A percentile compares a stretch with the other conserved stretches of the same genome.
Evolutionary conservation across 164 flowering plant species (phyloP).

Genomic region (Tetrastigma voinierianum): DNA sequence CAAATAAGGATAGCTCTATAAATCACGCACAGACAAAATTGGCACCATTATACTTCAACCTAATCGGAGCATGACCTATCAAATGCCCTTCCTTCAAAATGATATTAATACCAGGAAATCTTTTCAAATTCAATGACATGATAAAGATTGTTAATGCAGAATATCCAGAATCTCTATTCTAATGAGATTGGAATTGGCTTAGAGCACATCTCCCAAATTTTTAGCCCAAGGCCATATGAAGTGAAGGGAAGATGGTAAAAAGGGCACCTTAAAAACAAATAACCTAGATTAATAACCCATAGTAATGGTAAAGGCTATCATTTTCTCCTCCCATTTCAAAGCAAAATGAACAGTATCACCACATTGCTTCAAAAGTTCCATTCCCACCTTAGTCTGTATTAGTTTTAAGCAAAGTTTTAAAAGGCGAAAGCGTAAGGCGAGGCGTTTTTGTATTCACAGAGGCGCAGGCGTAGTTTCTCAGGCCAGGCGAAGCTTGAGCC

Average conservation of each 20-base stretch:
- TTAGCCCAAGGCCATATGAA: background rate
- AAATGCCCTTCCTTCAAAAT: constrained; percentile 3
- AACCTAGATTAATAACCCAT: no score
- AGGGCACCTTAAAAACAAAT: no score
- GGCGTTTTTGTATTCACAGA: no score
- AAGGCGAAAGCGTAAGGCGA: no score
- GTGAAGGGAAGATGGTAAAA: background rate
- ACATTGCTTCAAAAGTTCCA: no score
- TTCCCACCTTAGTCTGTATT: no score
- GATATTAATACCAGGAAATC: background rate
- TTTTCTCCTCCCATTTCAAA: no score
- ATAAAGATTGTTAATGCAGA: background rate
- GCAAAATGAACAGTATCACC: no score
- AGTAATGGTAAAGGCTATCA: no score
- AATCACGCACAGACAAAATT: background rate
- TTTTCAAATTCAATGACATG: background rate
- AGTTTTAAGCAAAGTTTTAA: no score
- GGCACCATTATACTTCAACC: background rate
- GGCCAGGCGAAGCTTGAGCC: no score
- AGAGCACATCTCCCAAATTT: background rate
- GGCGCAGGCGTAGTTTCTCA: no score
- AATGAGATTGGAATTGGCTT: background rate
- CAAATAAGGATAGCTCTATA: background rate
- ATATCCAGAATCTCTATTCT: background rate
- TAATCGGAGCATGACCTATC: background rate